phyloP scores from a whole-genome alignment of 1,284 basidiomycete species.

The Psilocybe mexicana region DNA sequence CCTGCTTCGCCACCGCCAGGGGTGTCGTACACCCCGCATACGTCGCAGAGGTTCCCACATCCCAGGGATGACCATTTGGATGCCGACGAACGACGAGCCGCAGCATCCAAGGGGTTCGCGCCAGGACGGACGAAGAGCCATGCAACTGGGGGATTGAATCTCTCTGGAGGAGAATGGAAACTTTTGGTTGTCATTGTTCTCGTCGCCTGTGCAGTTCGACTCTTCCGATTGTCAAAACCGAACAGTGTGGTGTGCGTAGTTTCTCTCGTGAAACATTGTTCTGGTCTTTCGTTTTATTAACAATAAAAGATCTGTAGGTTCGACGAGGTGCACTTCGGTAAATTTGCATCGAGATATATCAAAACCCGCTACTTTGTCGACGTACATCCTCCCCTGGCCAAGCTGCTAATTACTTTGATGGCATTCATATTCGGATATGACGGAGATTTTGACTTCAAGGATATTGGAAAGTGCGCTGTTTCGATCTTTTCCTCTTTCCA shows the following conservation, averaged over 20 bases:
- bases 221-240: slow-evolving; percentile 81
- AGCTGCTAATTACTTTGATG: slow-evolving; percentile 91
- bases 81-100: slow-evolving; percentile 70
- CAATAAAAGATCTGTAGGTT: slow-evolving; percentile 58
- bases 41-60: slow-evolving; percentile 59
- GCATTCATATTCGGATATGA: slow-evolving; percentile 91
- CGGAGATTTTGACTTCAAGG: slow-evolving; percentile 95
- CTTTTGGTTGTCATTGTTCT: slow-evolving; percentile 63
- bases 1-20: slow-evolving; percentile 65
- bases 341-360: slow-evolving; percentile 91
- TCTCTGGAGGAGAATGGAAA: slow-evolving; percentile 74
- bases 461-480: slow-evolving; percentile 85
- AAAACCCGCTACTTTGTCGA: slow-evolving; percentile 93
- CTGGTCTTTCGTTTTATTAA: background rate
- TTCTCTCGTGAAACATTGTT: background rate
- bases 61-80: slow-evolving; percentile 62
- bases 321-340: slow-evolving; percentile 97
- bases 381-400: slow-evolving; percentile 96
- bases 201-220: slow-evolving; percentile 71
- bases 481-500: background rate
- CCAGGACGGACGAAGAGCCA: slow-evolving; percentile 50
- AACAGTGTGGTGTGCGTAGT: slow-evolving; percentile 84
- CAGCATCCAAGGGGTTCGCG: slow-evolving; percentile 63
- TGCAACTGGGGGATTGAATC: slow-evolving; percentile 62
- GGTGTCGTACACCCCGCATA: slow-evolving; percentile 34